These are phyloP conservation scores for Wallemia mellicola DNA, from an alignment of 1,284 basidiomycete genomes.

Conservation along the genomic window DNA sequence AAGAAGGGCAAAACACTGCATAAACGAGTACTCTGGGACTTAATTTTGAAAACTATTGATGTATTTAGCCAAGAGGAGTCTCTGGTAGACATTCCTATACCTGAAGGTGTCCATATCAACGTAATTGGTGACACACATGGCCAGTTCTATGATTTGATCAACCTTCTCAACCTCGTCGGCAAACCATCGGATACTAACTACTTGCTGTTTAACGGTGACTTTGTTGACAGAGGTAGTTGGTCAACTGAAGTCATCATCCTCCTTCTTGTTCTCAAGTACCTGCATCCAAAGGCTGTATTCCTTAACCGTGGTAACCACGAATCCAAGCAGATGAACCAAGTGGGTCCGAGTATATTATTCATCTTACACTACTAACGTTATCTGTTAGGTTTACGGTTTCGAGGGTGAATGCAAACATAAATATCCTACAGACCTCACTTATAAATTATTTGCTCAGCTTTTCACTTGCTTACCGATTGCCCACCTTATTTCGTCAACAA, in stretches of 20 bases:
- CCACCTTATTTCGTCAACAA: slow-evolving; percentile 47
- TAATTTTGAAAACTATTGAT: slow-evolving; percentile 58
- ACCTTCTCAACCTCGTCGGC: slow-evolving; percentile 62
- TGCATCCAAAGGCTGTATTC: slow-evolving; percentile 58
- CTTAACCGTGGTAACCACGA: slow-evolving; percentile 94
- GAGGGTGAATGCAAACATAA: slow-evolving; percentile 91
- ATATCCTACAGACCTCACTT: slow-evolving; percentile 19
- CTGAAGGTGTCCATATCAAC: slow-evolving; percentile 52
- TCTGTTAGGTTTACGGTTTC: slow-evolving; percentile 83
- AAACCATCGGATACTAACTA: slow-evolving; percentile 49
- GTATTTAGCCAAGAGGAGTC: slow-evolving; percentile 47
- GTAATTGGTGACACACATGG: slow-evolving; percentile 79
- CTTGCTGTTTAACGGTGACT: slow-evolving; percentile 41
- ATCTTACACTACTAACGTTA: too few species aligned
- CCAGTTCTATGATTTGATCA: slow-evolving; percentile 78
- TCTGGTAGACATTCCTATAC: slow-evolving; percentile 45
- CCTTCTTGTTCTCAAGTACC: slow-evolving; percentile 42
- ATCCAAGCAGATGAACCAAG: slow-evolving; percentile 52
- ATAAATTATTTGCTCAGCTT: slow-evolving; percentile 61
- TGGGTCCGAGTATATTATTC: too few species aligned
- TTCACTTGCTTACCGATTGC: slow-evolving; percentile 78
- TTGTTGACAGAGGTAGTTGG: slow-evolving; percentile 93
- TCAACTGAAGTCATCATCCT: slow-evolving; percentile 94
- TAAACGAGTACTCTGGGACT: slow-evolving; percentile 77
- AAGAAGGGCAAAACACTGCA: slow-evolving; percentile 67